Conservation (phyloP, 352 stramenopile genomes). For the Aphanomyces invadans region DNA sequence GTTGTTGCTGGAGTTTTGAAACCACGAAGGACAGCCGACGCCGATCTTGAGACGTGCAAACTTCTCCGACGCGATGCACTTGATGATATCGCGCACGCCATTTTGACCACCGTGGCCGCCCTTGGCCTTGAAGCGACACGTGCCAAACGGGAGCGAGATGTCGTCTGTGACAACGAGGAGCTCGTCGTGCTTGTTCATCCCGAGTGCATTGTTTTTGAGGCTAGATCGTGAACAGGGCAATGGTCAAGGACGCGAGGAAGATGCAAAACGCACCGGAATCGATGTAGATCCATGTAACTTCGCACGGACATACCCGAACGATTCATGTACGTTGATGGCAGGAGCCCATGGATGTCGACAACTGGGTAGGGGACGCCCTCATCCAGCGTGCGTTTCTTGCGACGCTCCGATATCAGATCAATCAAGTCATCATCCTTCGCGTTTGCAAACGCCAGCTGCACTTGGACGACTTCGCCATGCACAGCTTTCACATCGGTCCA, state of each 20-base stretch:
- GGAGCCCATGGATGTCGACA: slow-evolving; percentile 68
- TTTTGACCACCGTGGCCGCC: slow-evolving; percentile 75
- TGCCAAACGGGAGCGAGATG: slow-evolving; percentile 71
- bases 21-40: slow-evolving; percentile 71
- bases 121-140: slow-evolving; percentile 73
- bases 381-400: slow-evolving; percentile 61
- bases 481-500: slow-evolving; percentile 16
- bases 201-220: slow-evolving; percentile 75
- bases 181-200: slow-evolving; percentile 75
- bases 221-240: too few species aligned
- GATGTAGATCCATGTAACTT: slow-evolving; percentile 71
- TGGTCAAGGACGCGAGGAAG: background rate
- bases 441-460: slow-evolving; percentile 43
- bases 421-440: slow-evolving; percentile 59
- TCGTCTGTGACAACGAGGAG: slow-evolving; percentile 78
- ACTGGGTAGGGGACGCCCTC: slow-evolving; percentile 63
- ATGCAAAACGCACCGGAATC: slow-evolving; percentile 37
- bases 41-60: slow-evolving; percentile 80
- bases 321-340: slow-evolving; percentile 83
- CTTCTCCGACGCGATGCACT: slow-evolving; percentile 66
- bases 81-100: slow-evolving; percentile 77
- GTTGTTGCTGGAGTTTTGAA: slow-evolving; percentile 30
- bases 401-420: slow-evolving; percentile 57
- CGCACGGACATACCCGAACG: slow-evolving; percentile 65
- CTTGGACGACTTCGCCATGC: slow-evolving; percentile 59